phyloP scores from a whole-genome alignment of 2,329 filamentous ascomycete genomes.

The Chaetomiaceae sp. region DNA sequence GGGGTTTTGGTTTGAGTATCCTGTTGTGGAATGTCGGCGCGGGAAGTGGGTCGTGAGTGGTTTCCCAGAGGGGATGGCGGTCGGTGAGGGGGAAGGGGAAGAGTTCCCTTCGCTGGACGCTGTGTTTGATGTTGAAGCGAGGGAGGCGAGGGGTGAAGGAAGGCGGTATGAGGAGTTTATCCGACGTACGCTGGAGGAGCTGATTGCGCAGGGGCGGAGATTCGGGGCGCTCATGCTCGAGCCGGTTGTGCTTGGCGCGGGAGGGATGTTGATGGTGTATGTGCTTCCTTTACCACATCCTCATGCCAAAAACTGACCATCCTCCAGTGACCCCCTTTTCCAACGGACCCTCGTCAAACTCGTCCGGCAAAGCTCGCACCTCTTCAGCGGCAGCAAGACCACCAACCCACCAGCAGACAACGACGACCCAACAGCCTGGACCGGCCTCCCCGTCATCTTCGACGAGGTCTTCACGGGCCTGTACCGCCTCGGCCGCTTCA shows the following conservation, averaged over 20 bases:
- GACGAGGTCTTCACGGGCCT: slow-evolving; percentile 87
- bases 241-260: slow-evolving; percentile 74
- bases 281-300: slow-evolving; percentile 30
- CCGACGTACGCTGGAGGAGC: slow-evolving; percentile 44
- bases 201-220: slow-evolving; percentile 54
- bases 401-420: slow-evolving; percentile 10
- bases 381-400: slow-evolving; percentile 30
- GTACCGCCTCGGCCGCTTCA: slow-evolving; percentile 72
- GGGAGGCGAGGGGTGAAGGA: slow-evolving; percentile 38
- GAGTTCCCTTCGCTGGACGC: slow-evolving; percentile 48
- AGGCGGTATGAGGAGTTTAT: slow-evolving; percentile 59
- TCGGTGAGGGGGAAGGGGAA: slow-evolving; percentile 31
- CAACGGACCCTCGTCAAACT: slow-evolving; percentile 66
- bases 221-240: slow-evolving; percentile 79
- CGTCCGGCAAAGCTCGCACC: slow-evolving; percentile 54
- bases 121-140: slow-evolving; percentile 55
- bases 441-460: slow-evolving; percentile 72
- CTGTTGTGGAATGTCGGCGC: slow-evolving; percentile 60
- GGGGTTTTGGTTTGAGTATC: slow-evolving; percentile 79
- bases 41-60: slow-evolving; percentile 61
- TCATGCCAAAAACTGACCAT: background rate
- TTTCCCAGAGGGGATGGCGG: slow-evolving; percentile 45
- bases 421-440: slow-evolving; percentile 47
- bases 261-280: slow-evolving; percentile 77
- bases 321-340: slow-evolving; percentile 68